Evolutionary conservation across 2,329 filamentous ascomycete species (phyloP).

Genomic region (Penicillium sp.): DNA sequence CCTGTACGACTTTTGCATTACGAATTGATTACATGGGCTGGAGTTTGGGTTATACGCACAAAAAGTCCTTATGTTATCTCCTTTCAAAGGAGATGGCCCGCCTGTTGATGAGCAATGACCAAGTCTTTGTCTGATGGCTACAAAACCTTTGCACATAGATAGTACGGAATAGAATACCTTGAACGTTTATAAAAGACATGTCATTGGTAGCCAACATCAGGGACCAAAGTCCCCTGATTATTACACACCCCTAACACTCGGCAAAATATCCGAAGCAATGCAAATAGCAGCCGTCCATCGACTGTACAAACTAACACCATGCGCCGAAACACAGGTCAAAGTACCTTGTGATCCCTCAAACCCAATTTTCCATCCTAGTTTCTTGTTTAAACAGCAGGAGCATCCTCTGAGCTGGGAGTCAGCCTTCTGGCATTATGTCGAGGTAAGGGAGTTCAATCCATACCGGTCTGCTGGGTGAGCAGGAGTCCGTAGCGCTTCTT

Average conservation of each 20-base stretch:
- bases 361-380: conserved; percentile 19
- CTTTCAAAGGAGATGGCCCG: conserved; percentile 6
- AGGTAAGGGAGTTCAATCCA: not conserved
- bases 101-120: conserved; percentile 19
- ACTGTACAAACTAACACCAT: conserved; percentile 39
- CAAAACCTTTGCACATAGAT: conserved; percentile 26
- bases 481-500: conserved; percentile 92
- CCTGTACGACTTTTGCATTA: conserved; percentile 20
- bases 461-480: conserved; percentile 71
- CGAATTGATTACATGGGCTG: conserved; percentile 22
- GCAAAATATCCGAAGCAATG: conserved; percentile 23
- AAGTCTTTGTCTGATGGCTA: conserved; percentile 9
- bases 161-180: conserved; percentile 10
- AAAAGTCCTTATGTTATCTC: conserved; percentile 14
- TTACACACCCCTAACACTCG: conserved; percentile 9
- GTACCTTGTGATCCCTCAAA: conserved; percentile 21
- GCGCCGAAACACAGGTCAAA: conserved; percentile 35
- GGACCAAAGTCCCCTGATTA: conserved; percentile 10
- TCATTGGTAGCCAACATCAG: conserved; percentile 16
- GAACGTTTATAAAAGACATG: conserved; percentile 9
- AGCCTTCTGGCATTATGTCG: not conserved
- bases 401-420: not conserved
- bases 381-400: not conserved
- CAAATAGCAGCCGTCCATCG: conserved; percentile 27
- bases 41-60: conserved; percentile 22